These are phyloP conservation scores for Orbilia javanica DNA, from an alignment of 2,329 filamentous ascomycete genomes.

Conservation along the genomic window DNA sequence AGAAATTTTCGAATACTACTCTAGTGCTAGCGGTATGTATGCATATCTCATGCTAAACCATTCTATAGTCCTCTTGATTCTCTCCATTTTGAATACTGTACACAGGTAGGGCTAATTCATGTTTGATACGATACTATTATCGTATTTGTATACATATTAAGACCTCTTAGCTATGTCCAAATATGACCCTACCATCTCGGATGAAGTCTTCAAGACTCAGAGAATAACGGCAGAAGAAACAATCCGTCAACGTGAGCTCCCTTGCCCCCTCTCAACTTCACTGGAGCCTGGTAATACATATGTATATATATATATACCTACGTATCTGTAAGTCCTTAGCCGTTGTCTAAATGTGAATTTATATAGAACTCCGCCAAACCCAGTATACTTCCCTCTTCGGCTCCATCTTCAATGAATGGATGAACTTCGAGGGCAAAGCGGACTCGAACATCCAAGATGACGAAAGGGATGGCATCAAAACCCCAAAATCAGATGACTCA, in stretches of 20 bases:
- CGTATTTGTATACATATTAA: background rate
- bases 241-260: conserved; percentile 31
- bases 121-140: no score
- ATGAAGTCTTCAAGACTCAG: conserved; percentile 36
- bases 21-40: conserved; percentile 24
- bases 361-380: conserved; percentile 33
- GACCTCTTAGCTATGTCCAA: conserved; percentile 34
- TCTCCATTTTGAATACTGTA: no score
- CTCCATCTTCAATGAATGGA: conserved; percentile 57
- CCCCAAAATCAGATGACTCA: conserved; percentile 51
- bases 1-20: conserved; percentile 14
- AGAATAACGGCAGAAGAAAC: conserved; percentile 23
- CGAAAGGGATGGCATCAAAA: conserved; percentile 44
- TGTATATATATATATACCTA: no score
- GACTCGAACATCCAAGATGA: conserved; percentile 37
- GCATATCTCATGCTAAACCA: no score
- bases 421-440: conserved; percentile 51
- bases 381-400: conserved; percentile 53
- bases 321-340: no score
- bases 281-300: background rate
- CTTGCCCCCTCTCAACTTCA: background rate
- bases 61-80: no score
- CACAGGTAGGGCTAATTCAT: no score
- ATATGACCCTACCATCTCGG: conserved; percentile 44
- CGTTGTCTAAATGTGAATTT: no score